Evolutionary conservation across 768 basidiomycete species (phyloP), one percentile per base, ranked within the genome.

Genomic region (Rhizopogon vesiculosus): DNA sequence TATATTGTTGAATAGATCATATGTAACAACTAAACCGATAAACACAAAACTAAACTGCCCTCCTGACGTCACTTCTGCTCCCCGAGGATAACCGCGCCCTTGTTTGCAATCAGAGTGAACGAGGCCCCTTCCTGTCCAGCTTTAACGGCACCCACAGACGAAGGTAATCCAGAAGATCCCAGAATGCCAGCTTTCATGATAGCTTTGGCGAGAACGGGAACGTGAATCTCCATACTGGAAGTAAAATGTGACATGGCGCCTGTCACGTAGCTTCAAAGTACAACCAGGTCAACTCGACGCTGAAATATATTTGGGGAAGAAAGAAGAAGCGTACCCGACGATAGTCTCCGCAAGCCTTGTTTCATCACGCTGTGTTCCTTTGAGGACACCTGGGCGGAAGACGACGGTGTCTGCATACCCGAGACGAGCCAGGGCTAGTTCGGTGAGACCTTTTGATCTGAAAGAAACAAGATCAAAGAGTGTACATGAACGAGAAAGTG

Each of bases 361-460:
- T 1, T 81, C 75, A 4, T 64, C 35, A 3, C 86, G 73, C 3
- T 81, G 64, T 1, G 80, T 75, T 0, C 79, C 79, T 7, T 66
- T 69, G 12, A 91, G 68, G n/a, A 76, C 57, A 0, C 64, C 81
- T 2, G 91, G 89, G 18, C 87, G 79, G 66, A 91, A 85, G 45
- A 89, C 64, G 56, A 91, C 82, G 1, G 83, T 82, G 52, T 91
- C 88, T 12, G 72, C 64, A 65, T 91, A 92, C 9, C 87, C 89
- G 5, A 91, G 69, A 3, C 69, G 69, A 0, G 88, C 85, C 18
- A 93, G 74, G 0, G 72, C 86, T 45, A 79, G 72, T 66, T 92
- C 91, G 0, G 91, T 92, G 31, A 83, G 69, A 15, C 87, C 91
- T 69, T 91, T 91, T 62, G 81, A 84, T 76, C 85, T 89, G 55